Evolutionary conservation across 805 yeast species (phyloP).

Genomic region (Zygosaccharomyces gambellarensis): DNA sequence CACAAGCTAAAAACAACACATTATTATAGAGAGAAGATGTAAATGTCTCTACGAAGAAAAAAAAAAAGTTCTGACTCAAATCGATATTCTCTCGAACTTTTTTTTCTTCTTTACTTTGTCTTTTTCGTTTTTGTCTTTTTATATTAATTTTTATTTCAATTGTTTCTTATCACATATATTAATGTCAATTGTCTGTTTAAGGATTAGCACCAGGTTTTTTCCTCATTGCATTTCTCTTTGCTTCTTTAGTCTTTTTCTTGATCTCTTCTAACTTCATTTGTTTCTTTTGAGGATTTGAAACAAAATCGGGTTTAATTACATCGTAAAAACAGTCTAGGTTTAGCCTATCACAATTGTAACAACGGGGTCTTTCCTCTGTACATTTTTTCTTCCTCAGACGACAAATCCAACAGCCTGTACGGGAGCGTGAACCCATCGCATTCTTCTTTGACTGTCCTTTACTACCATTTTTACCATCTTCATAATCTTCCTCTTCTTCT

Average conservation of each 20-base stretch:
- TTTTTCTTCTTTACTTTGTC: background rate
- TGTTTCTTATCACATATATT: background rate
- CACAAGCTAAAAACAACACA: background rate
- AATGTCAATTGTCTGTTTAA: slow-evolving; percentile 4
- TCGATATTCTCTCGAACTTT: background rate
- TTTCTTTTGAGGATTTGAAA: slow-evolving; percentile 41
- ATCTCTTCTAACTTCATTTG: slow-evolving; percentile 47
- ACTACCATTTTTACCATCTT: slow-evolving; percentile 15
- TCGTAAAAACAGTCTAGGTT: slow-evolving; percentile 56
- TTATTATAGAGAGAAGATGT: background rate
- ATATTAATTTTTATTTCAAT: background rate
- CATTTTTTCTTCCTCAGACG: slow-evolving; percentile 68
- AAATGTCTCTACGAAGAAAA: background rate
- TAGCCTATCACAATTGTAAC: slow-evolving; percentile 53
- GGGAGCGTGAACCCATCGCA: slow-evolving; percentile 39
- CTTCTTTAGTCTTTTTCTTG: slow-evolving; percentile 42
- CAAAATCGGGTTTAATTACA: slow-evolving; percentile 48
- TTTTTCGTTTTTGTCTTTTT: background rate
- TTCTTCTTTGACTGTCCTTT: slow-evolving; percentile 16
- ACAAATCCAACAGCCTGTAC: slow-evolving; percentile 76
- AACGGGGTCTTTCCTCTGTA: slow-evolving; percentile 58
- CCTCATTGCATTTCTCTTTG: slow-evolving; percentile 37
- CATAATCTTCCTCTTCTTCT: slow-evolving; percentile 17
- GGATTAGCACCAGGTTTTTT: slow-evolving; percentile 17
- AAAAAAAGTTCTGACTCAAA: background rate